Evolutionary conservation across 768 basidiomycete species (phyloP).

Genomic region (Mrakia blollopis): DNA sequence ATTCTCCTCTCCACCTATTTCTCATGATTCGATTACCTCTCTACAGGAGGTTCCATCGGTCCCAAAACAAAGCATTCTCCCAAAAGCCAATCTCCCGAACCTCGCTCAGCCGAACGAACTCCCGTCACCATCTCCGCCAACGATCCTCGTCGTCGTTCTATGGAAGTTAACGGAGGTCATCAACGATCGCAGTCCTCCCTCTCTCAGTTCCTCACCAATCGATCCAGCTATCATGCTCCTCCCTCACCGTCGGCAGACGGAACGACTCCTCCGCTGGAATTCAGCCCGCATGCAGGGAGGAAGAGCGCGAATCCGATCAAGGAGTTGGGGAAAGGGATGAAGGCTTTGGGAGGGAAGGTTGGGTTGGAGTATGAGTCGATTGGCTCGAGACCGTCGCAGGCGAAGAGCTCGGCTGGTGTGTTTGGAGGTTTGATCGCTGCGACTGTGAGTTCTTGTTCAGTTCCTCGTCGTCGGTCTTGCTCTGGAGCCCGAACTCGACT

Average conservation of each 20-base stretch:
- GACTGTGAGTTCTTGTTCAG: constrained; percentile 42
- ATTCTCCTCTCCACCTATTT: neutral
- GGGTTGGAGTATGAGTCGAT: constrained; percentile 36
- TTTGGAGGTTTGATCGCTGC: constrained; percentile 68
- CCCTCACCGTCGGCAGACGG: neutral
- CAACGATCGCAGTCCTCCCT: constrained; percentile 1
- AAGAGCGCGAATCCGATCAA: constrained; percentile 28
- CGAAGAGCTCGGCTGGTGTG: constrained; percentile 57
- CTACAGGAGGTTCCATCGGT: neutral
- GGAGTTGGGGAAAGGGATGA: constrained; percentile 32
- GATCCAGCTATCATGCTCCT: constrained; percentile 1
- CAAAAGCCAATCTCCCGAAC: neutral
- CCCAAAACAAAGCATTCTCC: neutral
- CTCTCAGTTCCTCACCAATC: constrained; percentile 9
- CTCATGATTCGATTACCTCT: too few species aligned
- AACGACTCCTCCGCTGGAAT: neutral
- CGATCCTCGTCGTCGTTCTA: neutral
- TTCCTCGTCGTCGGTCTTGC: neutral
- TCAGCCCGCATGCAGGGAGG: constrained; percentile 9
- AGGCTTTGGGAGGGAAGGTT: constrained; percentile 34
- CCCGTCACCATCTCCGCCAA: neutral
- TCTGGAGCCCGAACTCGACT: neutral
- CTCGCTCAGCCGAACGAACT: neutral
- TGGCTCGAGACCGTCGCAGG: constrained; percentile 43
- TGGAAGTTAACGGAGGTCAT: neutral